Conservation (phyloP, 805 yeast species). For the Metschnikowia proteae region DNA sequence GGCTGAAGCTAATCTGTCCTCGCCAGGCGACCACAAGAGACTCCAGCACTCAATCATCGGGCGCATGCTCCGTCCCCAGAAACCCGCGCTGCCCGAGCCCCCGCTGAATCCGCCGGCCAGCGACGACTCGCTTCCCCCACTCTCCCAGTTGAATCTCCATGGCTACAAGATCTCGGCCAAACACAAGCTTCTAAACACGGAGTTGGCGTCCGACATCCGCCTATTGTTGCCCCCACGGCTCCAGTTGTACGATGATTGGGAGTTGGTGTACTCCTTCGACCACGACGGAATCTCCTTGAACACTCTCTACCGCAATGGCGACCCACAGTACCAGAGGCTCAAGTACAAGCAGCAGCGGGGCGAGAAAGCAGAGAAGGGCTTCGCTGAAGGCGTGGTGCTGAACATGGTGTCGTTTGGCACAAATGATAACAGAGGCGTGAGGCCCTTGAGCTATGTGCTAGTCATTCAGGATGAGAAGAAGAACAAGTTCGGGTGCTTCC, state of each 20-base stretch:
- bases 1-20: not conserved
- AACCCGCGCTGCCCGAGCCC: slow-evolving; percentile 3
- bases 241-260: slow-evolving; percentile 77
- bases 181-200: slow-evolving; percentile 53
- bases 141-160: slow-evolving; percentile 50
- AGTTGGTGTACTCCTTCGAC: slow-evolving; percentile 74
- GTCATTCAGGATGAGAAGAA: slow-evolving; percentile 63
- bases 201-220: slow-evolving; percentile 72
- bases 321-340: slow-evolving; percentile 39
- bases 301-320: slow-evolving; percentile 62
- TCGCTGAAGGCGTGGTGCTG: slow-evolving; percentile 32
- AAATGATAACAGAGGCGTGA: slow-evolving; percentile 19
- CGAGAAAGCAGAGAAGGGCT: slow-evolving; percentile 28
- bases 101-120: not conserved
- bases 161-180: slow-evolving; percentile 64
- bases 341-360: slow-evolving; percentile 10
- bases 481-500: slow-evolving; percentile 71
- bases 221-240: slow-evolving; percentile 70
- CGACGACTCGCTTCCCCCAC: slow-evolving; percentile 35
- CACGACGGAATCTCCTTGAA: slow-evolving; percentile 87
- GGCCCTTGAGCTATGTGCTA: slow-evolving; percentile 67
- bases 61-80: slow-evolving; percentile 9
- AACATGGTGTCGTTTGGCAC: slow-evolving; percentile 28
- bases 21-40: slow-evolving; percentile 2
- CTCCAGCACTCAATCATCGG: slow-evolving; percentile 8